A percentile compares a stretch with the other conserved stretches of the same genome.
Conservation (phyloP, 345 rosid species). For the Hirschfeldia incana region DNA sequence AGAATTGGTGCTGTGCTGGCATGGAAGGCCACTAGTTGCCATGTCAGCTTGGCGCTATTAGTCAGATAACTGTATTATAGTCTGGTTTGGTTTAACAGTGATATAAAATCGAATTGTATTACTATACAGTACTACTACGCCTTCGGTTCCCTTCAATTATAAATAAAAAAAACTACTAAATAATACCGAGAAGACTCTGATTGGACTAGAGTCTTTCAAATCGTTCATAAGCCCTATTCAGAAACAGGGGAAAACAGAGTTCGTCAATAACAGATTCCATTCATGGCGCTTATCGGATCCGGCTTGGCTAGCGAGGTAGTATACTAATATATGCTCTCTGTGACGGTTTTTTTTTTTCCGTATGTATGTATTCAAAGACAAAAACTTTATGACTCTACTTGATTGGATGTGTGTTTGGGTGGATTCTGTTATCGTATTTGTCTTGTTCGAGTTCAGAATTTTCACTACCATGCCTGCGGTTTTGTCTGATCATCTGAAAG, state of each 20-base stretch:
- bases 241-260: not conserved
- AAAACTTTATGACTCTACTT: not conserved
- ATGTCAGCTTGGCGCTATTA: conserved; percentile 85
- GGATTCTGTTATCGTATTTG: not conserved
- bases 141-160: not conserved
- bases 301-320: conserved; percentile 44
- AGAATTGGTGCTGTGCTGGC: conserved; percentile 95
- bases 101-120: conserved; percentile 13
- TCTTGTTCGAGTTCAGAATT: not conserved
- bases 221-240: not conserved
- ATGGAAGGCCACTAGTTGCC: conserved; percentile 69
- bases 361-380: not conserved
- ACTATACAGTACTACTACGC: not conserved
- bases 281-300: conserved; percentile 51
- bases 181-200: not conserved
- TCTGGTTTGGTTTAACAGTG: not conserved
- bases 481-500: conserved; percentile 2
- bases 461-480: not conserved
- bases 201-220: not conserved
- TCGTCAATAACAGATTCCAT: conserved; percentile 14
- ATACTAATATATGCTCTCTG: not conserved
- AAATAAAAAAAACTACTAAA: too few species aligned
- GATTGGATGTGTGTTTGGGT: not conserved
- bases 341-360: not conserved
- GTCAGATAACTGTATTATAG: conserved; percentile 15